These are phyloP conservation scores for Kazachstania bromeliacearum DNA, from an alignment of 805 yeast genomes.

Conservation along the genomic window DNA sequence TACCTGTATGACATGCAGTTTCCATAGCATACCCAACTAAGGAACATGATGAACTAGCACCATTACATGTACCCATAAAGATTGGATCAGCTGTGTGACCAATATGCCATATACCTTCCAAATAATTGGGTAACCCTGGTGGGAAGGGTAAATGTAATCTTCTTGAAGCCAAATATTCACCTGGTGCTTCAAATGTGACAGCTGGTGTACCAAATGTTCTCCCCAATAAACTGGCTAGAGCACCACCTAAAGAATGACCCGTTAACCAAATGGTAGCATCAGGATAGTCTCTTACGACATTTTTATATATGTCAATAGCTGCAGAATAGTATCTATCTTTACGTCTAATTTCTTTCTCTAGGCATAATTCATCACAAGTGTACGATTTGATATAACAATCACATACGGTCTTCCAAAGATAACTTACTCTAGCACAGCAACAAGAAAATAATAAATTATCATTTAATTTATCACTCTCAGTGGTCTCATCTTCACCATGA, in stretches of 20 bases:
- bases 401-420: conserved; percentile 90
- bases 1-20: conserved; percentile 87
- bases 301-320: conserved; percentile 62
- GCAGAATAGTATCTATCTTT: conserved; percentile 80
- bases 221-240: conserved; percentile 70
- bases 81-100: conserved; percentile 98
- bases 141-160: conserved; percentile 87
- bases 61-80: conserved; percentile 92
- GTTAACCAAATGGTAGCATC: conserved; percentile 74
- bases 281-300: conserved; percentile 62
- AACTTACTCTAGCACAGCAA: conserved; percentile 89
- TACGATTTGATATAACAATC: conserved; percentile 80
- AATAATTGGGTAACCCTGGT: conserved; percentile 71
- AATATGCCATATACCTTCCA: conserved; percentile 86
- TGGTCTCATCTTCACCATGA: conserved; percentile 72
- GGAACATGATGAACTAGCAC: conserved; percentile 82
- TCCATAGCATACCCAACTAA: conserved; percentile 97
- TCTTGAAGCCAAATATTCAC: conserved; percentile 73
- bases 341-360: conserved; percentile 64
- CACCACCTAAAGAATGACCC: conserved; percentile 94
- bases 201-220: conserved; percentile 86
- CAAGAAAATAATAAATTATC: conserved; percentile 88
- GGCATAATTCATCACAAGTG: conserved; percentile 80
- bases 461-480: conserved; percentile 69
- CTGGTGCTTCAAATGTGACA: conserved; percentile 89